Conservation (phyloP, 352 stramenopile species). For the Phytopythium oedochilum region DNA sequence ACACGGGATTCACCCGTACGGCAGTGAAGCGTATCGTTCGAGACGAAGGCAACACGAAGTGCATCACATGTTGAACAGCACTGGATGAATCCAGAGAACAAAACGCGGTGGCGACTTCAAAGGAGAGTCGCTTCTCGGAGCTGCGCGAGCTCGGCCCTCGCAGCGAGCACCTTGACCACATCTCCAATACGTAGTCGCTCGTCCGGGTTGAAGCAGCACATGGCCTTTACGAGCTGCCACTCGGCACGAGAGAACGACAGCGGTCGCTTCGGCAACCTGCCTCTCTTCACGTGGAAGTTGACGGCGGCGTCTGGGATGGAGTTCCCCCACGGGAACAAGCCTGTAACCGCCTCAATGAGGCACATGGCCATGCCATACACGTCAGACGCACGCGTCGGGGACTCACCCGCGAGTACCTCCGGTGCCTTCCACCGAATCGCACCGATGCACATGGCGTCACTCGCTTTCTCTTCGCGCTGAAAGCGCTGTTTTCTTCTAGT, state of each 20-base stretch:
- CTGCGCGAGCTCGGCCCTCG: neutral
- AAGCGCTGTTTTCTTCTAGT: neutral
- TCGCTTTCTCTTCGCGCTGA: neutral
- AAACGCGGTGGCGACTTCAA: no score
- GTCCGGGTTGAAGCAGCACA: constrained; percentile 17
- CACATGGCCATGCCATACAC: constrained; percentile 37
- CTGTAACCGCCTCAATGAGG: constrained; percentile 28
- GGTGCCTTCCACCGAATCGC: constrained; percentile 24
- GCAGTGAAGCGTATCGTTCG: no score
- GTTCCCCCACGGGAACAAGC: constrained; percentile 17
- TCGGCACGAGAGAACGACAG: constrained; percentile 14
- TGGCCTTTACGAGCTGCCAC: constrained; percentile 20
- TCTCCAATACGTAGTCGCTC: constrained; percentile 19
- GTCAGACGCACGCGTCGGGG: constrained; percentile 19
- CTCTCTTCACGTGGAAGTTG: constrained; percentile 10
- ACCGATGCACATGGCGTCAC: neutral
- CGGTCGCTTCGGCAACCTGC: constrained; percentile 8
- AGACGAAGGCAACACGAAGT: no score
- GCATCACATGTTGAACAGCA: no score
- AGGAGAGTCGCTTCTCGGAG: neutral
- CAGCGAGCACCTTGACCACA: constrained; percentile 15
- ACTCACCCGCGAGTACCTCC: constrained; percentile 6
- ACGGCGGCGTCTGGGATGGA: constrained; percentile 8
- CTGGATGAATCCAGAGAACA: no score
- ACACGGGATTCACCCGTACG: no score